A percentile compares a stretch with the other conserved stretches of the same genome.
Conservation (phyloP, 768 basidiomycete genomes). For the Trametes elegans region DNA sequence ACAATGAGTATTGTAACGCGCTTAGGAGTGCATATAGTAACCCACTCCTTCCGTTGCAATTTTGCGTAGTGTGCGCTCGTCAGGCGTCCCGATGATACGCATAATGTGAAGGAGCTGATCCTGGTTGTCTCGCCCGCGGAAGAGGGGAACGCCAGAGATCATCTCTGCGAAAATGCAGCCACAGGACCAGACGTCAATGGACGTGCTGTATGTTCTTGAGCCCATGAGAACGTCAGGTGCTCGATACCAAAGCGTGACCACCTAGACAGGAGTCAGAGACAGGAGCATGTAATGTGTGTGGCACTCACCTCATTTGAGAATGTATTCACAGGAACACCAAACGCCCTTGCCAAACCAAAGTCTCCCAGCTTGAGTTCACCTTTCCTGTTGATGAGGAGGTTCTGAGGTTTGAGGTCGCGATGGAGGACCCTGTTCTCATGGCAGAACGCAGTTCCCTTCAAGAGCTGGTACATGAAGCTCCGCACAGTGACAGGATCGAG, state of each 20-base stretch:
- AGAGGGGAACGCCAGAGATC: conserved; percentile 96
- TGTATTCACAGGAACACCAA: conserved; percentile 98
- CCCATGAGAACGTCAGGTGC: conserved; percentile 97
- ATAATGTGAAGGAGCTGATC: conserved; percentile 98
- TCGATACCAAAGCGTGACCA: conserved; percentile 98
- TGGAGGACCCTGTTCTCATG: conserved; percentile 98
- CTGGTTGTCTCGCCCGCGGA: conserved; percentile 94
- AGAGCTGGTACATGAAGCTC: conserved; percentile 96
- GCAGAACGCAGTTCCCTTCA: conserved; percentile 97
- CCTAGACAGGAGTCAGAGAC: conserved; percentile 43
- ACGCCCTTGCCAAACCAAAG: conserved; percentile 95
- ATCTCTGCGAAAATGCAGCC: conserved; percentile 99
- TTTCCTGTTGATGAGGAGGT: conserved; percentile 94
- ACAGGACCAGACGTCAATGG: conserved; percentile 98
- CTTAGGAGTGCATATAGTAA: conserved; percentile 8
- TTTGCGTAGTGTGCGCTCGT: conserved; percentile 82
- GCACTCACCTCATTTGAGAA: conserved; percentile 87
- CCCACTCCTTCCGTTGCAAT: conserved; percentile 88
- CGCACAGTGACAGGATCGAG: conserved; percentile 85
- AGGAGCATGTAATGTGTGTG: neutral
- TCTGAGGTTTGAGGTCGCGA: conserved; percentile 97
- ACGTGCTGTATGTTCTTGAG: conserved; percentile 95
- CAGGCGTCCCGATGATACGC: conserved; percentile 94
- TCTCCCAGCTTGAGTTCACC: conserved; percentile 97
- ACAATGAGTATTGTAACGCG: neutral